Conservation (phyloP, 1,284 basidiomycete species). For the Abortiporus biennis region DNA sequence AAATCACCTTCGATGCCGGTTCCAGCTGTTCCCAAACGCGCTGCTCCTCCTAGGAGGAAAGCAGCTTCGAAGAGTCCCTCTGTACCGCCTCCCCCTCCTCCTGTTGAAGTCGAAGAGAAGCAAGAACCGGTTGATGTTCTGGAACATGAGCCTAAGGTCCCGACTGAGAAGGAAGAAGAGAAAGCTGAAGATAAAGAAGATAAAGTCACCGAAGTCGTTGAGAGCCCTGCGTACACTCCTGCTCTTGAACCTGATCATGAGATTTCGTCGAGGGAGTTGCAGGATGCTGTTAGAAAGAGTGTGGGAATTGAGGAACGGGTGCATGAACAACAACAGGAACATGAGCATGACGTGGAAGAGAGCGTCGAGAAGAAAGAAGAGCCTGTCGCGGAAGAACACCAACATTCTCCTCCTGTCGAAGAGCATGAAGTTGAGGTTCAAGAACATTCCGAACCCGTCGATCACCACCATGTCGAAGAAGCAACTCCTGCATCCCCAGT, state of each 20-base stretch:
- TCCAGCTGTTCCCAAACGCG: constrained; percentile 60
- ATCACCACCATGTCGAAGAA: constrained; percentile 2
- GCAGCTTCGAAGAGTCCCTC: constrained; percentile 34
- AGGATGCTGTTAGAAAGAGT: constrained; percentile 6
- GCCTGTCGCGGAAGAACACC: constrained; percentile 9
- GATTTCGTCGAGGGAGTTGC: constrained; percentile 3
- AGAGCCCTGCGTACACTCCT: neutral
- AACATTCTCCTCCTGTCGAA: constrained; percentile 5
- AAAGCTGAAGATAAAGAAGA: neutral
- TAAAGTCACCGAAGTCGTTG: neutral
- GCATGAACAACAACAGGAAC: neutral
- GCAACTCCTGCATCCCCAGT: neutral
- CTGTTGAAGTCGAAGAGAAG: constrained; percentile 3
- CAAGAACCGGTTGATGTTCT: neutral
- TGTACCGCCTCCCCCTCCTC: constrained; percentile 17
- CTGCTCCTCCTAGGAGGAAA: constrained; percentile 65
- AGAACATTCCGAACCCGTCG: neutral
- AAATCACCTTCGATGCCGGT: constrained; percentile 64
- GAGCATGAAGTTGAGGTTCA: constrained; percentile 5
- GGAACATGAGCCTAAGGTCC: neutral
- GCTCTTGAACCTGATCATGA: neutral
- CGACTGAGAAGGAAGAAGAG: neutral
- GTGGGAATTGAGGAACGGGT: constrained; percentile 6
- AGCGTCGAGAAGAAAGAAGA: constrained; percentile 9
- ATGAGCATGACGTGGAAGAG: neutral